These are phyloP conservation scores for Bipolaris gigantea DNA, from an alignment of 2,329 filamentous ascomycete genomes.

Conservation along the genomic window DNA sequence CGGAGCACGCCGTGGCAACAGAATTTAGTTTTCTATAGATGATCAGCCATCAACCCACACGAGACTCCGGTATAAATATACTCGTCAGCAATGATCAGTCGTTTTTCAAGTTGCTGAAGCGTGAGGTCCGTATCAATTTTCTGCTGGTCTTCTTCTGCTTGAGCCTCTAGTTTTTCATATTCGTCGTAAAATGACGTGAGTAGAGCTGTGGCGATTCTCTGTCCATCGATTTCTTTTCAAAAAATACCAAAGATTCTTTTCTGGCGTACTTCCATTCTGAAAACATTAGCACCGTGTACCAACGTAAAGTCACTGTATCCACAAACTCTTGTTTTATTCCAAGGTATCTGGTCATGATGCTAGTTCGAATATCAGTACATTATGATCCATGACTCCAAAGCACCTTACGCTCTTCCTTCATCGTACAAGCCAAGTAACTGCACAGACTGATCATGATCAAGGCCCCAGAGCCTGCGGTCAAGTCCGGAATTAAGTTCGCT, in stretches of 20 bases:
- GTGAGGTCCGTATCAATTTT: not conserved
- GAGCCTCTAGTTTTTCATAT: not conserved
- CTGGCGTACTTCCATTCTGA: not conserved
- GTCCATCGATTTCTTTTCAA: not conserved
- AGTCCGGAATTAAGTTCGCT: not conserved
- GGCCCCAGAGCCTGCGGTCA: not conserved
- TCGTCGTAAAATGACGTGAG: not conserved
- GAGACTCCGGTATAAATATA: too few species aligned
- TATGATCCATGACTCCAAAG: not conserved
- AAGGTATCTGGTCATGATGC: not conserved
- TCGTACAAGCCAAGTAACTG: not conserved
- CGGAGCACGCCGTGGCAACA: not conserved
- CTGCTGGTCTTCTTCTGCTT: not conserved
- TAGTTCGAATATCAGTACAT: not conserved
- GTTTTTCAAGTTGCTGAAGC: not conserved
- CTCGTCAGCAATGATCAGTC: not conserved
- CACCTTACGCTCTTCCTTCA: conserved; percentile 4
- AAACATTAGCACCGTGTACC: not conserved
- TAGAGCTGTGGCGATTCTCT: not conserved
- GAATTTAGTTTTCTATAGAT: not conserved
- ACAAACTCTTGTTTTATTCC: not conserved
- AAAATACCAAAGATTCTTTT: not conserved
- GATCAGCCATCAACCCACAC: not conserved
- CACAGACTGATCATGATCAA: not conserved
- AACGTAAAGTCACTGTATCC: not conserved